These are phyloP conservation scores for Diversispora eburnea DNA, from an alignment of 192 early-diverging fungal species.

Conservation along the genomic window DNA sequence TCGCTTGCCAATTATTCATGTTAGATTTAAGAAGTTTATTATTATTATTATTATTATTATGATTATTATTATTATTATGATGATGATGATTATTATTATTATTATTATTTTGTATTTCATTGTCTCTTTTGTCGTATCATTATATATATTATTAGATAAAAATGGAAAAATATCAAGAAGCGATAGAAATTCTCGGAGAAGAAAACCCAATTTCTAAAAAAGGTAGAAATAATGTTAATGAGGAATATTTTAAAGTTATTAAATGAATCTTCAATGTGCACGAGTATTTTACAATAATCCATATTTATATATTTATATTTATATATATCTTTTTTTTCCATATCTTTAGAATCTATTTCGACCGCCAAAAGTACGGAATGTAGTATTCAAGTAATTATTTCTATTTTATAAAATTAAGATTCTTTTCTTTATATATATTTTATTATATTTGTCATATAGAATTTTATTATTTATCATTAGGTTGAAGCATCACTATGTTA, in stretches of 20 bases:
- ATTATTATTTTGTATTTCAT: too few species aligned
- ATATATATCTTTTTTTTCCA: too few species aligned
- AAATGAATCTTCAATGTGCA: background rate
- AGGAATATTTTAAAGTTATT: background rate
- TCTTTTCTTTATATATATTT: constrained; percentile 4
- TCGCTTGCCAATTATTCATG: background rate
- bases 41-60: too few species aligned
- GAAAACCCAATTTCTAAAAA: constrained; percentile 44
- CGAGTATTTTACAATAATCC: too few species aligned
- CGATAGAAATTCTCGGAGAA: constrained; percentile 50
- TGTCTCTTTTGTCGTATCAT: too few species aligned
- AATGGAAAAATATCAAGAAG: constrained; percentile 51
- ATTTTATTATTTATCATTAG: constrained; percentile 33
- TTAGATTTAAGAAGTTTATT: too few species aligned
- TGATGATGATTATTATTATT: too few species aligned
- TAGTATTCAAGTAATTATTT: too few species aligned
- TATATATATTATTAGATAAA: constrained; percentile 37
- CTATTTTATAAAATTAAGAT: background rate
- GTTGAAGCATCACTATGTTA: constrained; percentile 62
- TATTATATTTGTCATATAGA: background rate
- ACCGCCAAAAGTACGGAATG: too few species aligned
- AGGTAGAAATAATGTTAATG: constrained; percentile 13
- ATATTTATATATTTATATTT: too few species aligned
- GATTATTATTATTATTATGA: too few species aligned
- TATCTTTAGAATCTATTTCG: too few species aligned